Evolutionary conservation across 192 early-diverging fungal genomes (phyloP), one percentile per base, ranked within the genome.

Genomic region (Anaeromyces robustus): DNA sequence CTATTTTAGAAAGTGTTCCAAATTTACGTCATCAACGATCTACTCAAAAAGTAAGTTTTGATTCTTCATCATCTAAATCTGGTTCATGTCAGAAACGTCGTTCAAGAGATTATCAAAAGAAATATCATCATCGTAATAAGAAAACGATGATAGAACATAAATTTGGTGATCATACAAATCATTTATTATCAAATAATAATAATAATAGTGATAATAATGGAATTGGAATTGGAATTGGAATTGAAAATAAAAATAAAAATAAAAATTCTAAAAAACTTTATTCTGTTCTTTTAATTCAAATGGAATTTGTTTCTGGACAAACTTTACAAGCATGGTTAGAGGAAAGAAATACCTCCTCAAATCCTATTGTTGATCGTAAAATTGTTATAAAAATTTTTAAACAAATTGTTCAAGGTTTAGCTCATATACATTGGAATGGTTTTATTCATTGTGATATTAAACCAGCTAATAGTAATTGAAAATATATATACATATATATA

Each of bases 371-470:
- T 39, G 78, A 31, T 34, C 29, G 52, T 68, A 68, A 68, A 68
- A 68, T 68, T n/a, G 52, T 68, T 34, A 82, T 89, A 77, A 82
- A 89, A 82, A 87, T 96, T 80, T 93, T 95, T 79, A 80, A 89
- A 78, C 89, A 92, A 22, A 90, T 98, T 29, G 87, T 95, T 14
- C 88, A 94, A 80, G 95, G 94, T 14, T 87, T 97, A 32, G 89
- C 84, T 9, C 91, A 94, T 79, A 89, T 95, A 28, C 94, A 95
- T 81, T 85, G 82, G 22, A 87, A 90, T 82, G 91, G 90, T 22
- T 89, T 89, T 83, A 94, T 94, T 77, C 94, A 95, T 82, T 85
- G 93, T 30, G 93, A 94, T 79, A 77, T 95, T 37, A 94, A 93
- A 80, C 92, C 91, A 9, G 87, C 90, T 79, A 93, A 94, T 78